Conservation (phyloP, 2,329 filamentous ascomycete genomes). For the Didymella pinodella region DNA sequence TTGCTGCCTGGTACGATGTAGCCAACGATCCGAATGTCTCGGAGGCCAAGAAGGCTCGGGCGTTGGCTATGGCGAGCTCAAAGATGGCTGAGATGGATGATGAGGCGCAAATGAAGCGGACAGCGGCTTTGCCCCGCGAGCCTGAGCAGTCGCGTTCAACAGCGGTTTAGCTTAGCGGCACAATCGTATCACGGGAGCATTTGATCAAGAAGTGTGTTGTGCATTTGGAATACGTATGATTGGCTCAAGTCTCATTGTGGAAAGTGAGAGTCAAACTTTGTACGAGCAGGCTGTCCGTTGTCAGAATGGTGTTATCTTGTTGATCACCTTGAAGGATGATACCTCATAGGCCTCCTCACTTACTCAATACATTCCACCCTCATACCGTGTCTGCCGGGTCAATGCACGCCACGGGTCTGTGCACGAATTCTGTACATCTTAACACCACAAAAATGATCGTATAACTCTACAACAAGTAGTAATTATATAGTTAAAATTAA, state of each 20-base stretch:
- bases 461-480: no score
- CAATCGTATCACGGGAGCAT: not conserved
- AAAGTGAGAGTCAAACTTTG: not conserved
- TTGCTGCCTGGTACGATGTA: not conserved
- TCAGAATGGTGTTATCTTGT: not conserved
- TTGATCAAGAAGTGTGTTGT: not conserved
- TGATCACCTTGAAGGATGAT: not conserved
- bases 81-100: not conserved
- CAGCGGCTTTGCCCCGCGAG: not conserved
- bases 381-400: no score
- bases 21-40: not conserved
- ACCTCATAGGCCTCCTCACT: not conserved
- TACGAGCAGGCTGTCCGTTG: not conserved
- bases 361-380: constrained; percentile 22
- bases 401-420: no score
- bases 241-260: not conserved
- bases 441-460: no score
- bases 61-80: not conserved
- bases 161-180: constrained; percentile 2
- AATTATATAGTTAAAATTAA: no score
- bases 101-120: not conserved
- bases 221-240: not conserved
- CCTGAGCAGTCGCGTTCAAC: not conserved
- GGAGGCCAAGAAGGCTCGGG: not conserved
- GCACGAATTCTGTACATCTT: no score